Conservation (phyloP, 352 stramenopile species). For the Globisporangium okanoganense region DNA sequence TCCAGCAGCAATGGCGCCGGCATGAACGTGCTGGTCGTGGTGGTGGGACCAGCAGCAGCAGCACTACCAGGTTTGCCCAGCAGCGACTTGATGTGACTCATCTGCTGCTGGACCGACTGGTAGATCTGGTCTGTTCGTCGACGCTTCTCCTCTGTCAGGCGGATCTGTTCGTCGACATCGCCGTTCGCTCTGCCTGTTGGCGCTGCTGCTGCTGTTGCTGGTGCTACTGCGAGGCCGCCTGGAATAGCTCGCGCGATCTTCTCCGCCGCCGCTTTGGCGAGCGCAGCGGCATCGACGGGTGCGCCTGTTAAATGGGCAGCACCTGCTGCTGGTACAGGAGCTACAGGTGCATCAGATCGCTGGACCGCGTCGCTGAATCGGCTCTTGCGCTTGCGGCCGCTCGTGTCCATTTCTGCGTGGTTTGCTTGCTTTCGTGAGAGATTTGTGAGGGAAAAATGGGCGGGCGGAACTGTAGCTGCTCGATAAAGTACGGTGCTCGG, state of each 20-base stretch:
- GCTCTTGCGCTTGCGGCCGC: slow-evolving; percentile 74
- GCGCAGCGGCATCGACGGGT: slow-evolving; percentile 42
- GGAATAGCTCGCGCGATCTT: slow-evolving; percentile 73
- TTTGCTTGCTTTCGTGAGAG: not conserved
- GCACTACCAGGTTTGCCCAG: slow-evolving; percentile 38
- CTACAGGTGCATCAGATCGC: slow-evolving; percentile 7
- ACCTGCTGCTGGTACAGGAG: not conserved
- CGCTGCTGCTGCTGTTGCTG: slow-evolving; percentile 1
- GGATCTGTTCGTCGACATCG: slow-evolving; percentile 33
- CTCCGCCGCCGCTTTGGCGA: slow-evolving; percentile 64
- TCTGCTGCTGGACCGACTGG: slow-evolving; percentile 84
- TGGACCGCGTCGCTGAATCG: slow-evolving; percentile 70
- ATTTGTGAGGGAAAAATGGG: not conserved
- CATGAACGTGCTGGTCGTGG: slow-evolving; percentile 46
- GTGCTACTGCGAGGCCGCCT: slow-evolving; percentile 8
- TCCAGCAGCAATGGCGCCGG: slow-evolving; percentile 75
- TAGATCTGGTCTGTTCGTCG: slow-evolving; percentile 71
- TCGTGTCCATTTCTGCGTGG: slow-evolving; percentile 19
- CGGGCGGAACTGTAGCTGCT: not conserved
- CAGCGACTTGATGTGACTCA: slow-evolving; percentile 71
- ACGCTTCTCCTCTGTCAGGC: slow-evolving; percentile 51
- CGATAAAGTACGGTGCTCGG: not conserved
- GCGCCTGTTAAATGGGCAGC: not conserved
- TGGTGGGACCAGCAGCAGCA: not conserved
- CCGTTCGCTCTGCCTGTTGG: slow-evolving; percentile 1